These are phyloP conservation scores for Penicillium malachiteum DNA, from an alignment of 495 filamentous ascomycete species.

Conservation along the genomic window DNA sequence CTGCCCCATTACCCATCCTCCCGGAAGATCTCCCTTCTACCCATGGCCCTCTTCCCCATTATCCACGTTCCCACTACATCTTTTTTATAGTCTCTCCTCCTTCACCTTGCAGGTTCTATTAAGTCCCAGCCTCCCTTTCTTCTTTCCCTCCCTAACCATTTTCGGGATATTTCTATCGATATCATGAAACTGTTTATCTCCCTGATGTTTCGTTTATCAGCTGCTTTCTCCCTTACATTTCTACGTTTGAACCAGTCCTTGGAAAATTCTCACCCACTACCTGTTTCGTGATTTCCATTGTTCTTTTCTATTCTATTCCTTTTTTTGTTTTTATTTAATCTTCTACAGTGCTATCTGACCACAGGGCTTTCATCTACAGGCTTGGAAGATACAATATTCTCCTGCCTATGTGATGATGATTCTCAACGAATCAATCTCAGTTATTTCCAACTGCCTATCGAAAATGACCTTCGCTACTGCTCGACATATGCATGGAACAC, in stretches of 20 bases:
- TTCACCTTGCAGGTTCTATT: constrained; percentile 2
- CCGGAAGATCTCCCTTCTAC: constrained; percentile 17
- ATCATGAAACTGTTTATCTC: not conserved
- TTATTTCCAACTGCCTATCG: not conserved
- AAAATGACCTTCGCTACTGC: not conserved
- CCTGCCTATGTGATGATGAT: not conserved
- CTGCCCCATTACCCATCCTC: constrained; percentile 11
- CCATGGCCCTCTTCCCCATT: constrained; percentile 14
- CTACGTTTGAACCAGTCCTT: too few relatives aligned
- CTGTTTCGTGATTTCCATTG: too few relatives aligned
- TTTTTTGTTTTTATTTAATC: not conserved
- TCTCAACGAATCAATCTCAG: not conserved
- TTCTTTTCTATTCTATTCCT: not conserved
- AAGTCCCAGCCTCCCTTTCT: not conserved
- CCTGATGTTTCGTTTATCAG: not conserved
- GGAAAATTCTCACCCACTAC: too few relatives aligned
- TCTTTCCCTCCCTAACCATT: not conserved
- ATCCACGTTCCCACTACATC: constrained; percentile 12
- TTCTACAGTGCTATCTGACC: not conserved
- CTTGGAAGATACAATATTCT: not conserved
- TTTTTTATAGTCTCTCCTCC: not conserved
- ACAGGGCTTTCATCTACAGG: too few relatives aligned
- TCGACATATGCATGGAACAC: not conserved
- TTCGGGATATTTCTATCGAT: not conserved
- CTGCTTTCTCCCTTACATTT: too few relatives aligned